Evolutionary conservation across 2,329 filamentous ascomycete genomes (phyloP).

Genomic region (Volutella citrinella): DNA sequence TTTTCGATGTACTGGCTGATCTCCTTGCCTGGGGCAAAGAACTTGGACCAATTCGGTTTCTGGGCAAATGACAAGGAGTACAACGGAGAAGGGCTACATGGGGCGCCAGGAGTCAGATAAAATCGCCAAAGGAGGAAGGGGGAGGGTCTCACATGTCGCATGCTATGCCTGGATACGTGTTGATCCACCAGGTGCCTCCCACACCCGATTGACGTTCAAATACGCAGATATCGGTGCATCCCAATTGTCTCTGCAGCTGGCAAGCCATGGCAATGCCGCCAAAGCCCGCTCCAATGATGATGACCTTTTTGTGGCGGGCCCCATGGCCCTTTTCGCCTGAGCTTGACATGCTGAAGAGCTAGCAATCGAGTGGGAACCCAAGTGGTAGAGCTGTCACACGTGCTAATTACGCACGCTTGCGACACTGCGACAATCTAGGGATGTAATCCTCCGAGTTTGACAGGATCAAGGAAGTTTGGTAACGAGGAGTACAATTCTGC

Average conservation of each 20-base stretch:
- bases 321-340: neutral
- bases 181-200: conserved; percentile 1
- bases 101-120: neutral
- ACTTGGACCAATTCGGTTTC: neutral
- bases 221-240: neutral
- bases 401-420: too few relatives aligned
- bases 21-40: conserved; percentile 1
- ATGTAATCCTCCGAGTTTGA: too few relatives aligned
- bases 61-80: neutral
- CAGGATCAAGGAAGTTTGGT: too few relatives aligned
- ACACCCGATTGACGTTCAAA: neutral
- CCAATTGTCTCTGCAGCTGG: neutral
- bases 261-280: neutral
- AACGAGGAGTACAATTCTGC: too few relatives aligned
- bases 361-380: too few relatives aligned
- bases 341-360: neutral
- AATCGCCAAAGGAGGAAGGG: neutral
- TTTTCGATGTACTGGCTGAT: neutral
- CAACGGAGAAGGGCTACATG: neutral
- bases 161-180: neutral
- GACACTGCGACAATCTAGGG: too few relatives aligned
- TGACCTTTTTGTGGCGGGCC: neutral
- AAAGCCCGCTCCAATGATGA: conserved; percentile 1
- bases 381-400: too few relatives aligned
- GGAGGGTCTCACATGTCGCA: conserved; percentile 1